Evolutionary conservation across 2,329 filamentous ascomycete genomes (phyloP).

Genomic region (Stagonosporopsis rhizophila): DNA sequence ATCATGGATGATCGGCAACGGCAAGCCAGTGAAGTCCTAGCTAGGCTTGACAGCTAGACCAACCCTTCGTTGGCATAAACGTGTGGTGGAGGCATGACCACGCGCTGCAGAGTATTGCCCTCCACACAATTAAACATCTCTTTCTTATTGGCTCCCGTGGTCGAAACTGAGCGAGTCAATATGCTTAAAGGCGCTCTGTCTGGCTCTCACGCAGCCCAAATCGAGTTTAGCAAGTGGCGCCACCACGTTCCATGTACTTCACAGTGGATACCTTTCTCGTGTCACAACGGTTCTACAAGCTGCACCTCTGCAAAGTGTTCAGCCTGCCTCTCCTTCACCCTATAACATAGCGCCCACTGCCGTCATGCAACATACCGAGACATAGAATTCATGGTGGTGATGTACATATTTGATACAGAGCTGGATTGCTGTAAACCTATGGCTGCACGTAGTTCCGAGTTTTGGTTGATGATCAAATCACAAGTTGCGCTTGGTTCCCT

Average conservation of each 20-base stretch:
- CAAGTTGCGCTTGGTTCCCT: background rate
- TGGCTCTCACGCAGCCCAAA: background rate
- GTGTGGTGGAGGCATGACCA: background rate
- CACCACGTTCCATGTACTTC: background rate
- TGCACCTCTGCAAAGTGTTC: background rate
- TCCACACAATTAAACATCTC: background rate
- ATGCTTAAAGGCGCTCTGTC: background rate
- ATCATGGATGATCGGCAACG: background rate
- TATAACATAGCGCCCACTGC: background rate
- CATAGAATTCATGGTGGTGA: background rate
- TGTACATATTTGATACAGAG: background rate
- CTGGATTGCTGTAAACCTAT: background rate
- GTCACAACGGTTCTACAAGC: background rate
- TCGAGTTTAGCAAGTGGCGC: constrained; percentile 4
- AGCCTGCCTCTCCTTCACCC: background rate
- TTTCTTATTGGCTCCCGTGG: background rate
- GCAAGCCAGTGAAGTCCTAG: background rate
- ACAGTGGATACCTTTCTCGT: background rate
- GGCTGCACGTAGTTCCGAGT: background rate
- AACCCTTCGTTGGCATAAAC: background rate
- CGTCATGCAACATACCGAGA: background rate
- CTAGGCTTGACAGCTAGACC: background rate
- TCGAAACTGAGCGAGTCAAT: background rate
- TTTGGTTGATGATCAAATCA: background rate
- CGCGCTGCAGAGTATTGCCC: background rate